These are phyloP conservation scores for Metschnikowia lochheadii DNA, from an alignment of 805 yeast genomes.

Conservation along the genomic window DNA sequence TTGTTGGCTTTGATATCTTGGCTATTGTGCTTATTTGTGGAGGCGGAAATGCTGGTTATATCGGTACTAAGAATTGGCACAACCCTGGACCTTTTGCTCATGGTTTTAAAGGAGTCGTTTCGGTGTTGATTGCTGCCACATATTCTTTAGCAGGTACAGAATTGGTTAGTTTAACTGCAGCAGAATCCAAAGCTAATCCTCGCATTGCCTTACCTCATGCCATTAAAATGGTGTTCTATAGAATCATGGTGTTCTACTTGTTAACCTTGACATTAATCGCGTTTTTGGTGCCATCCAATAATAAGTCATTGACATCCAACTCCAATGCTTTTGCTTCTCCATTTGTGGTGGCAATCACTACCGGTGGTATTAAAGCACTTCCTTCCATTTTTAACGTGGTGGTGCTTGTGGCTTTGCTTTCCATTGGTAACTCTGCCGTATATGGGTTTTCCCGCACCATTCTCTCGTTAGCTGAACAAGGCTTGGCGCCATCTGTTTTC, in stretches of 20 bases:
- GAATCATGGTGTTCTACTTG: slow-evolving; percentile 39
- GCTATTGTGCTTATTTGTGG: slow-evolving; percentile 40
- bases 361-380: slow-evolving; percentile 38
- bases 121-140: slow-evolving; percentile 38
- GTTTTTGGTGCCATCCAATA: slow-evolving; percentile 35
- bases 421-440: slow-evolving; percentile 42
- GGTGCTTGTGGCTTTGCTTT: slow-evolving; percentile 37
- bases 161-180: slow-evolving; percentile 37
- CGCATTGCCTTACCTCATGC: slow-evolving; percentile 38
- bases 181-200: slow-evolving; percentile 35
- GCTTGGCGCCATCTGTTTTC: slow-evolving; percentile 34
- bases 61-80: slow-evolving; percentile 37
- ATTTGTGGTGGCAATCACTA: slow-evolving; percentile 40
- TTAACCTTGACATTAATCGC: slow-evolving; percentile 38
- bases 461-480: slow-evolving; percentile 38
- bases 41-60: slow-evolving; percentile 34
- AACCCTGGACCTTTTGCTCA: slow-evolving; percentile 34
- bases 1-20: slow-evolving; percentile 39
- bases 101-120: slow-evolving; percentile 35
- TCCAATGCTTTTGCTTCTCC: slow-evolving; percentile 38
- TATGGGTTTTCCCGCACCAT: slow-evolving; percentile 42
- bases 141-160: slow-evolving; percentile 43
- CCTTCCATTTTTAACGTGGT: slow-evolving; percentile 43
- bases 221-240: slow-evolving; percentile 41
- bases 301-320: slow-evolving; percentile 21